Base-by-base conservation (phyloP, 495 filamentous ascomycete genomes). In the Xylaria bambusicola region DNA sequence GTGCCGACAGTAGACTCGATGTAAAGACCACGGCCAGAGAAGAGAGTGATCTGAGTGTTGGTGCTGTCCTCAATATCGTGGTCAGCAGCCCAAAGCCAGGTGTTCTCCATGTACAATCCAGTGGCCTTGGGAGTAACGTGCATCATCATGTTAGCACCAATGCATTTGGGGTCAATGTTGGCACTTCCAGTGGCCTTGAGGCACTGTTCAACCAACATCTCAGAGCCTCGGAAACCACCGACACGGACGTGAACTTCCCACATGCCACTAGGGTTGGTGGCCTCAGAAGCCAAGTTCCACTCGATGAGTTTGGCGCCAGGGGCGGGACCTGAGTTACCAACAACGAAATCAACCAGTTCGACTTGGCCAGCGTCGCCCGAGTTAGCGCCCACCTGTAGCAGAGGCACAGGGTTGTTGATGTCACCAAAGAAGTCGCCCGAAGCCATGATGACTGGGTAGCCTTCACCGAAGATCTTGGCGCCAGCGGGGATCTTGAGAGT, bases 71-170 rank as follows among this genome's bases (percentile, higher is more conserved):
- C 93, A 40, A 97, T 87, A 56, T 93, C 92, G 73, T 98, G 93
- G 69, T 98, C 93, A 3, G 93, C 86, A 18, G 90, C 88, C 92
- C 93, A 97, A 65, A 90, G 83, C 93, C 93, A 97, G 47, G 84
- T 85, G 75, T 97, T 97, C 77, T 96, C 93, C 61, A 96, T 77
- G 66, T 95, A 94, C 35, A 90, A 75, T 36, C 73, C 73, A 41
- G 81, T 83, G 1, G 84, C 90, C 24, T 79, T 70, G 38, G 80
- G 66, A 6, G 91, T 93, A 23, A 96, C 75, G 65, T 95, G 91
- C 62, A 97, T 78, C 10, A 91, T 79, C 79, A 95, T 83, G 78
- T 90, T 93, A 6, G 92, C 86, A 15, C 85, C 89, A 66, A 84
- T 81, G 66, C 88, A 92, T 0, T 66, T 78, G 52, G 63, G 33